A percentile compares a stretch with the other conserved stretches of the same genome.
These are phyloP conservation scores for Cutaneotrichosporon cavernicola DNA, from an alignment of 1,284 basidiomycete genomes.

Conservation along the genomic window DNA sequence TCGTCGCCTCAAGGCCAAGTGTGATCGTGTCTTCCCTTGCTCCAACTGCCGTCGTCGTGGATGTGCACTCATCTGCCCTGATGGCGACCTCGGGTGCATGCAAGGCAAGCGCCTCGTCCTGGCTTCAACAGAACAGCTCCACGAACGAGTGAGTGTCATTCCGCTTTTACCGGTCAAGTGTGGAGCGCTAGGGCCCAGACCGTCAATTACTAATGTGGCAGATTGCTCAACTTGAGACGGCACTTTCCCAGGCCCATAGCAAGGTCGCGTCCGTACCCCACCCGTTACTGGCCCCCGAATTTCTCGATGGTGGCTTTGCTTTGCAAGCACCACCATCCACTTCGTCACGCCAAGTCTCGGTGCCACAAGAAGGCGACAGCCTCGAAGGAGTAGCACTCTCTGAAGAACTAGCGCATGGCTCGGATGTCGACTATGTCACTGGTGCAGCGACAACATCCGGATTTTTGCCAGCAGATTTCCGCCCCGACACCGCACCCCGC, in stretches of 20 bases:
- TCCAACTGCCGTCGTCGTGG: conserved; percentile 49
- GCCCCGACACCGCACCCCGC: neutral
- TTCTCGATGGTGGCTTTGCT: conserved; percentile 44
- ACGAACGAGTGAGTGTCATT: conserved; percentile 37
- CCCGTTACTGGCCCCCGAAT: conserved; percentile 42
- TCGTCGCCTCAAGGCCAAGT: conserved; percentile 47
- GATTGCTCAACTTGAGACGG: conserved; percentile 47
- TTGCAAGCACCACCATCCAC: conserved; percentile 8
- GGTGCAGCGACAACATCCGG: neutral
- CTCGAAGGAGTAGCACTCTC: conserved; percentile 7
- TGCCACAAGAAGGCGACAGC: neutral
- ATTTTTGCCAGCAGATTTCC: neutral
- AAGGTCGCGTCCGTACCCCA: conserved; percentile 25
- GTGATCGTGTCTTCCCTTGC: conserved; percentile 48
- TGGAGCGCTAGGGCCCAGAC: no score
- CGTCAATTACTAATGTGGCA: conserved; percentile 12
- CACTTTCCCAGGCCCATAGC: conserved; percentile 38
- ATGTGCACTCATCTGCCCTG: conserved; percentile 48
- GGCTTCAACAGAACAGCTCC: conserved; percentile 47
- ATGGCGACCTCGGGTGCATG: conserved; percentile 50
- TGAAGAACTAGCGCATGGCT: neutral
- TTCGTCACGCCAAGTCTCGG: neutral
- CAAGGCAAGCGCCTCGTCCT: conserved; percentile 49
- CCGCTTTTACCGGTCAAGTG: neutral
- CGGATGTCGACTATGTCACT: neutral